Evolutionary conservation across 2,329 filamentous ascomycete genomes (phyloP).

Genomic region (Taxawa tesnikishii): DNA sequence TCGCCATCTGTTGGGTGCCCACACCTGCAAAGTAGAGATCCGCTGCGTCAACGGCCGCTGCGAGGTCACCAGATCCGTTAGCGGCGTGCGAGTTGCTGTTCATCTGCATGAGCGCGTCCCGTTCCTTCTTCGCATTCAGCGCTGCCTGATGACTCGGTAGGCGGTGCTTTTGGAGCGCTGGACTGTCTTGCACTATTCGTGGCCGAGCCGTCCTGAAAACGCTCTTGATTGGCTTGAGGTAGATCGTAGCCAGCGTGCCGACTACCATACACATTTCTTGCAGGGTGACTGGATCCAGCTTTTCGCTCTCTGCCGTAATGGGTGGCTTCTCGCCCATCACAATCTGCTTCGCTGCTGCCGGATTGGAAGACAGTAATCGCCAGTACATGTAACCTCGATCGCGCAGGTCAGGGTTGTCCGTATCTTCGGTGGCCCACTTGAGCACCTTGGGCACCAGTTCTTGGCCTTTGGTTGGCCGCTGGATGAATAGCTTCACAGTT

Average conservation of each 20-base stretch:
- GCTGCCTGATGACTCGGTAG: conserved; percentile 44
- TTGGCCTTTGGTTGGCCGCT: conserved; percentile 87
- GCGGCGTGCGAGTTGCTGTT: conserved; percentile 13
- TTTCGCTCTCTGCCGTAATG: conserved; percentile 92
- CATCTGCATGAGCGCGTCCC: conserved; percentile 8
- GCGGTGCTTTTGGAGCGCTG: conserved; percentile 66
- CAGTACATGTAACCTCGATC: conserved; percentile 99
- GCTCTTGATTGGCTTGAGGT: conserved; percentile 93
- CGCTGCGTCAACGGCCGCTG: conserved; percentile 67
- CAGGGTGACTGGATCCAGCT: conserved; percentile 76
- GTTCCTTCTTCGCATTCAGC: conserved; percentile 19
- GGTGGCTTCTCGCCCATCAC: conserved; percentile 97
- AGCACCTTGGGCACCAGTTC: conserved; percentile 86
- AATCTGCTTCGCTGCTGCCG: conserved; percentile 69
- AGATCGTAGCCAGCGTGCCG: conserved; percentile 90
- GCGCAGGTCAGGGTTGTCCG: conserved; percentile 93
- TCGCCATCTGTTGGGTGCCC: conserved; percentile 60
- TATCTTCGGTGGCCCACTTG: conserved; percentile 98
- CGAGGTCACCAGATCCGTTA: conserved; percentile 37
- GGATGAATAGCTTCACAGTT: conserved; percentile 96
- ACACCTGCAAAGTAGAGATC: conserved; percentile 80
- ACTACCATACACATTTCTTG: conserved; percentile 97
- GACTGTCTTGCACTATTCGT: conserved; percentile 66
- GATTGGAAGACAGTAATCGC: conserved; percentile 87
- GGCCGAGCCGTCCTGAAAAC: conserved; percentile 86